phyloP scores from a whole-genome alignment of 106 monocot species.

The Alisma plantagoaquatica region DNA sequence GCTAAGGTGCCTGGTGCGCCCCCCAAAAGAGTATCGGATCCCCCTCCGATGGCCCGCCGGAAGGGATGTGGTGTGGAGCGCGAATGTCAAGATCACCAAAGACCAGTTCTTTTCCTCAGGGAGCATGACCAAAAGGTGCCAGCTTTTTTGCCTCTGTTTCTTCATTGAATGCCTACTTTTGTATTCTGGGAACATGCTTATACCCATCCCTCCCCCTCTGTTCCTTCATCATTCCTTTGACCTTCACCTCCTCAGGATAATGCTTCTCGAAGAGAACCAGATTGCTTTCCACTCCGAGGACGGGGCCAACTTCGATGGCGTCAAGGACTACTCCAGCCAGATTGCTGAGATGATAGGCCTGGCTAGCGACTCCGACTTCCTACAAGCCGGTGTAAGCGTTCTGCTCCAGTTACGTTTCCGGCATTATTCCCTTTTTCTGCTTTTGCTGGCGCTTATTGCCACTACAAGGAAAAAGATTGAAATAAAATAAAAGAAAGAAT shows the following conservation, averaged over 20 bases:
- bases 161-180: too few relatives aligned
- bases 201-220: too few relatives aligned
- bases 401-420: too few relatives aligned
- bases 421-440: too few relatives aligned
- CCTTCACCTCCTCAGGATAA: constrained; percentile 13
- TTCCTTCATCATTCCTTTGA: not conserved
- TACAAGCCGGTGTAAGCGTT: constrained; percentile 26
- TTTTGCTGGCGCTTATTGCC: too few relatives aligned
- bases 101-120: constrained; percentile 32
- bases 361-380: constrained; percentile 29
- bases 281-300: constrained; percentile 39
- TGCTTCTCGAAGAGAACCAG: constrained; percentile 34
- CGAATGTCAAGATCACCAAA: constrained; percentile 30
- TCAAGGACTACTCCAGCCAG: constrained; percentile 27
- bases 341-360: constrained; percentile 38
- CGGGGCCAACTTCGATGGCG: constrained; percentile 18
- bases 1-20: constrained; percentile 21
- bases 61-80: constrained; percentile 28
- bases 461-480: too few relatives aligned
- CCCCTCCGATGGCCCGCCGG: constrained; percentile 31
- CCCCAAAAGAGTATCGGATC: constrained; percentile 29
- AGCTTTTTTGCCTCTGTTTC: too few relatives aligned
- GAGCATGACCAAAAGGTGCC: constrained; percentile 29
- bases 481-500: too few relatives aligned
- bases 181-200: too few relatives aligned